These are phyloP conservation scores for Hydnum rufescens DNA, from an alignment of 768 basidiomycete genomes.

Conservation along the genomic window DNA sequence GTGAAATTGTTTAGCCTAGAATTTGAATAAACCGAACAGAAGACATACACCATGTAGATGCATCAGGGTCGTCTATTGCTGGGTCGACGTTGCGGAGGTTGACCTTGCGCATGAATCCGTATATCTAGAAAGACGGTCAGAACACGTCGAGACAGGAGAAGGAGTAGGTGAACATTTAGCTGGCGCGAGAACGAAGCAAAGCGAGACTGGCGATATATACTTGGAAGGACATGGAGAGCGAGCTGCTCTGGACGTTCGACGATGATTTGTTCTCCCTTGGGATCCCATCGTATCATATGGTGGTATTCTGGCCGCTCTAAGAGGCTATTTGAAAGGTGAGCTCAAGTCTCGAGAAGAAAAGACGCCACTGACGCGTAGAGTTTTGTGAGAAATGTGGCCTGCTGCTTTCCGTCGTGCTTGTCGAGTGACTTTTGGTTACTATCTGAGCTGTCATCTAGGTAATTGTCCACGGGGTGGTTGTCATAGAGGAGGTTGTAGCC, in stretches of 20 bases:
- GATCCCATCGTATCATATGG: constrained; percentile 95
- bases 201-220: constrained; percentile 87
- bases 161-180: constrained; percentile 53
- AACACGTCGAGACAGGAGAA: background rate
- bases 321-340: constrained; percentile 29
- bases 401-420: constrained; percentile 62
- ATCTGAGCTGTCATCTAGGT: background rate
- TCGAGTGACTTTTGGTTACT: constrained; percentile 16
- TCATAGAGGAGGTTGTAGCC: constrained; percentile 3
- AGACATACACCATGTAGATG: constrained; percentile 85
- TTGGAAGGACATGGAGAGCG: constrained; percentile 81
- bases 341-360: constrained; percentile 8
- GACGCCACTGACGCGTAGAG: constrained; percentile 52
- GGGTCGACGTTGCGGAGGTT: constrained; percentile 90
- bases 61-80: constrained; percentile 88
- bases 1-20: background rate
- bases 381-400: constrained; percentile 93
- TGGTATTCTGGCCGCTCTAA: constrained; percentile 85
- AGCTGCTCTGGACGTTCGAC: constrained; percentile 88
- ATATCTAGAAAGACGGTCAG: constrained; percentile 41
- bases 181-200: constrained; percentile 96
- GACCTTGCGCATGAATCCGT: constrained; percentile 97
- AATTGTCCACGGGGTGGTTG: background rate
- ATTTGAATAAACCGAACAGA: constrained; percentile 6
- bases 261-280: constrained; percentile 84